Base-by-base conservation (phyloP, 2,329 filamentous ascomycete genomes). In the Neodidymelliopsis sp. region DNA sequence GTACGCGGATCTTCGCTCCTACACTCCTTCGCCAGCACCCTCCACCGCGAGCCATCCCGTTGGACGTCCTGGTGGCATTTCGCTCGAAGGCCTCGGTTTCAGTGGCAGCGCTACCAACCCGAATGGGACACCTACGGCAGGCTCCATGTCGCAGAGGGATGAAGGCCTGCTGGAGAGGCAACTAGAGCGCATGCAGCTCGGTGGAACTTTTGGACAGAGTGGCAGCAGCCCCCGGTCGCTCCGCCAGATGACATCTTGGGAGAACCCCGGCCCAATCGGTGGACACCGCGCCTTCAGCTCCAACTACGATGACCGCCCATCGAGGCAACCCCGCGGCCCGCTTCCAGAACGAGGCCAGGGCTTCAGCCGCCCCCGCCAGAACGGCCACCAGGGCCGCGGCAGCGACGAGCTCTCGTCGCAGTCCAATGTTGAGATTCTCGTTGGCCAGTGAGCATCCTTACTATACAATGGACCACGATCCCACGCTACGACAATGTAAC, bases 1-100 rank as follows among this genome's bases (percentile, higher is more conserved):
- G 39, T 97, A 97, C 71, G 94, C 93, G 25, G 94, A 99, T 70
- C 78, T 99, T 56, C 89, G 93, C 57, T 96, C 92, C 1, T 96
- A 95, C 75, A 97, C 92, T 12, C 93, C 93, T 9, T 97, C 93
- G 62, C 93, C 94, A 5, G 93, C 90, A 3, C 87, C 88, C 6
- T 96, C 94, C 10, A 91, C 90, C 13, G 90, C 90, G 5, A 95
- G 91, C 77, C 96, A 95, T 70, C 86, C 90, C 45, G 84, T 84
- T 56, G 82, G 85, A 44, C 77, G 83, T 34, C 81, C 84, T 44
- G 82, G 86, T 56, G 81, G 82, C 53, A 82, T 84, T 27, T 69
- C 67, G 12, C 57, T 70, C 4, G 66, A 70, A 23, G 66, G 62
- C 4, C 60, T 70, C 18, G 72, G 76, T 10, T 78, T 79, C 33